Evolutionary conservation across 1,139 yeast species (phyloP), one percentile per base, ranked within the genome.

Genomic region (Candida sanyaensis): DNA sequence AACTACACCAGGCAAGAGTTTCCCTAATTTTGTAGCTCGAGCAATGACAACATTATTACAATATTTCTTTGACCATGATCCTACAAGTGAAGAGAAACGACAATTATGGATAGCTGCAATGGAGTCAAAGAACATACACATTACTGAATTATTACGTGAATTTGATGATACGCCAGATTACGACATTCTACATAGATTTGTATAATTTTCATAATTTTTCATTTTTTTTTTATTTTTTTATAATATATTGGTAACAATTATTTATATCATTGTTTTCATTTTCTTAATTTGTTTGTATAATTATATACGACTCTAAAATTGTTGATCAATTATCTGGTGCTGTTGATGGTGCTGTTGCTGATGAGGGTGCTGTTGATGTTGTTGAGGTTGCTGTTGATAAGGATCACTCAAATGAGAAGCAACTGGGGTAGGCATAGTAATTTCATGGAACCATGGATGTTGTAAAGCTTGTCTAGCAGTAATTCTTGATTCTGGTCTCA

Each of bases 391-490:
- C 41, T 68, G 73, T 50, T 68, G 75, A 51, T 70, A 71, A 3
- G 75, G 76, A 45, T 73, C 77, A 12, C 64, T 49, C 55, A 73
- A 57, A 32, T 50, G 56, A 40, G 66, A 73, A 48, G 63, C 73
- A 45, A 66, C 58, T 1, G 76, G 74, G 42, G 64, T 63, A 6
- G 79, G 79, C 50, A 69, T 64, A 45, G 79, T 69, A 39, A 84
- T 86, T 61, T 92, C 97, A 47, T 88, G 88, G 66, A 93, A 92
- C 97, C 97, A 93, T 3, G 96, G 96, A 63, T 92, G 97, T 59
- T 87, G 93, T 57, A 93, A 78, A 2, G 97, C 96, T 64, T 89
- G 96, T 55, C 93, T 80, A 5, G 98, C 97, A 41, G 95, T 84
- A 38, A 93, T 83, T 64, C 99, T 80, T 55, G 84, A 83, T 61